A percentile compares a stretch with the other conserved stretches of the same genome.
These are phyloP conservation scores for Taphrina flavorubra DNA, from an alignment of 1,139 yeast genomes.

Conservation along the genomic window DNA sequence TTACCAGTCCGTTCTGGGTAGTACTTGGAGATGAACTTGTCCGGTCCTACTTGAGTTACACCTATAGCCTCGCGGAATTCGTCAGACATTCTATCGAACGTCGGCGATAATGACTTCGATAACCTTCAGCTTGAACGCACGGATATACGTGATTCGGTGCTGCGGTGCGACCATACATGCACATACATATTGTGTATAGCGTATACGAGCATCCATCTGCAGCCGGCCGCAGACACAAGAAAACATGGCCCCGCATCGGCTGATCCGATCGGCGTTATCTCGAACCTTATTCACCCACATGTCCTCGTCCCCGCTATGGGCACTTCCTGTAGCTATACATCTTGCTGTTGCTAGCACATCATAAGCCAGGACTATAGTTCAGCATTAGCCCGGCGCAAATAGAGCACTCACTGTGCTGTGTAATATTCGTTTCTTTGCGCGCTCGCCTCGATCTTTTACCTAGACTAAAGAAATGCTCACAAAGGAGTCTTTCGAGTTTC, in stretches of 20 bases:
- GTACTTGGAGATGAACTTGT: conserved; percentile 6
- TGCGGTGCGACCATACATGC: no score
- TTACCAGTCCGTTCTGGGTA: conserved; percentile 16
- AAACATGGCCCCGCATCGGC: conserved; percentile 5
- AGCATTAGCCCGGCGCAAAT: no score
- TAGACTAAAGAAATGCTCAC: neutral
- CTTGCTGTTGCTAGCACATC: no score
- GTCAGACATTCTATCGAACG: neutral
- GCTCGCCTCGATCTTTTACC: neutral
- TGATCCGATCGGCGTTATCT: neutral
- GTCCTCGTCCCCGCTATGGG: neutral
- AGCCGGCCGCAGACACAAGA: no score
- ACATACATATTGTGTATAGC: no score
- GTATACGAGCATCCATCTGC: neutral
- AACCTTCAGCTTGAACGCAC: no score
- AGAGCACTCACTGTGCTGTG: no score
- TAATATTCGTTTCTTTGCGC: neutral
- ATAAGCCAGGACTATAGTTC: no score
- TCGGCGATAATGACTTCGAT: no score
- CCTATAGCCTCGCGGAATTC: conserved; percentile 9
- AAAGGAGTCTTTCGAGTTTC: conserved; percentile 14
- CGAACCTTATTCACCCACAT: conserved; percentile 10
- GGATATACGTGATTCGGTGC: no score
- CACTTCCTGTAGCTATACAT: no score
- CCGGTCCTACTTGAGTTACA: neutral